Evolutionary conservation across 345 rosid genomes (phyloP), one percentile per base, ranked within the genome.

Genomic region (Lagerstroemia speciosa): DNA sequence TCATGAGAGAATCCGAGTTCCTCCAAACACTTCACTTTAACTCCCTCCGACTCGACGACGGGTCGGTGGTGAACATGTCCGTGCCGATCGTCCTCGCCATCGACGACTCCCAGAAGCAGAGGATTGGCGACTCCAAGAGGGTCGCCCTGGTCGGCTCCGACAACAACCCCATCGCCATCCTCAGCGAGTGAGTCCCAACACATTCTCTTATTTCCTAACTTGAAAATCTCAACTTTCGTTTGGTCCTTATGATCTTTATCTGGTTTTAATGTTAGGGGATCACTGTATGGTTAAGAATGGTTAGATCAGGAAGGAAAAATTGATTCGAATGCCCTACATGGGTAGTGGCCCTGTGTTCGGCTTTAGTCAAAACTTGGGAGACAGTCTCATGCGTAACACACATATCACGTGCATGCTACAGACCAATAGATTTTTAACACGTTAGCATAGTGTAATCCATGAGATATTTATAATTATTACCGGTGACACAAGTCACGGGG

Each of bases 11-110:
- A 83, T 82, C 96, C 89, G 93, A 94, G 99, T 91, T 94, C 99
- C 99, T 94, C 96, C 99, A 94, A 94, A 89, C 99, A 72, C 99
- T 94, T 91, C 97, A 91, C 89, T 94, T 91, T 77, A 91, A 91
- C 87, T 83, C 90, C 73, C 87, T 94, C 76, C 99, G 99, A 73
- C 82, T 86, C 52, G 88, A 83, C n/a, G 89, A 89, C 79, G 99
- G 97, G 36, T 83, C 97, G 76, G 86, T 88, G 73, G 97, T 88
- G 62, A 94, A 94, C 78, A 94, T 94, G 99, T 94, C 99, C 12
- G 93, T 91, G 68, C 99, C 97, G 64, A 91, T 94, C 76, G 96
- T 91, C 41, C 85, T 91, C 70, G 91, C 89, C 7, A 82, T 89
- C 32, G 95, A 91, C 68, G 99, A 94, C 66, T 78, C 71, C 50